Percentiles rank a stretch among this genome's conserved stretches.
phyloP scores from a whole-genome alignment of 805 yeast species.

The Wickerhamomyces rabaulensis region DNA sequence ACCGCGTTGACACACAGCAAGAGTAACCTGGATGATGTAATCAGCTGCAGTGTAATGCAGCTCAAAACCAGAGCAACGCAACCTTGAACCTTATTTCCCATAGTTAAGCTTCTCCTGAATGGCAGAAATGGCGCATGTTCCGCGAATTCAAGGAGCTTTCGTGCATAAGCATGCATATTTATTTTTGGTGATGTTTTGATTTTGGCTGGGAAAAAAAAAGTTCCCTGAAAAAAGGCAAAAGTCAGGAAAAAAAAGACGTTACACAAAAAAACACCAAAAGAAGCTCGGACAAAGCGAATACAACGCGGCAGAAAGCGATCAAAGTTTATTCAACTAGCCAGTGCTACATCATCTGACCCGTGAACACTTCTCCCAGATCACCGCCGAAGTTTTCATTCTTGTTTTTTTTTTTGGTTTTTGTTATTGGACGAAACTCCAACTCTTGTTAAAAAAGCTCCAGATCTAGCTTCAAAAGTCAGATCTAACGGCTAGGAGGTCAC shows the following conservation, averaged over 20 bases:
- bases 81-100: no score
- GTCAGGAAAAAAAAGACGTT: not conserved
- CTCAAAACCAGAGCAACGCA: not conserved
- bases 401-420: no score
- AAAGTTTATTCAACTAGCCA: not conserved
- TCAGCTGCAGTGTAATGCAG: no score
- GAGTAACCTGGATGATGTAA: no score
- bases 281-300: not conserved
- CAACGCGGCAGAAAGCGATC: not conserved
- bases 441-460: no score
- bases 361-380: not conserved
- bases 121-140: not conserved
- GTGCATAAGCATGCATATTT: not conserved
- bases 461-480: no score
- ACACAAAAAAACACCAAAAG: not conserved
- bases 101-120: no score
- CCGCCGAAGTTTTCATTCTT: no score
- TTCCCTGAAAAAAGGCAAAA: not conserved
- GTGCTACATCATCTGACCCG: no score
- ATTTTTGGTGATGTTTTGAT: not conserved
- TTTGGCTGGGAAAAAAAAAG: not conserved
- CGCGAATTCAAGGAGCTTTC: not conserved
- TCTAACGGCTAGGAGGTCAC: no score
- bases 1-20: no score
- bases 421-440: no score